phyloP scores from a whole-genome alignment of 2,329 filamentous ascomycete genomes.

The Tolypocladium tropicale region DNA sequence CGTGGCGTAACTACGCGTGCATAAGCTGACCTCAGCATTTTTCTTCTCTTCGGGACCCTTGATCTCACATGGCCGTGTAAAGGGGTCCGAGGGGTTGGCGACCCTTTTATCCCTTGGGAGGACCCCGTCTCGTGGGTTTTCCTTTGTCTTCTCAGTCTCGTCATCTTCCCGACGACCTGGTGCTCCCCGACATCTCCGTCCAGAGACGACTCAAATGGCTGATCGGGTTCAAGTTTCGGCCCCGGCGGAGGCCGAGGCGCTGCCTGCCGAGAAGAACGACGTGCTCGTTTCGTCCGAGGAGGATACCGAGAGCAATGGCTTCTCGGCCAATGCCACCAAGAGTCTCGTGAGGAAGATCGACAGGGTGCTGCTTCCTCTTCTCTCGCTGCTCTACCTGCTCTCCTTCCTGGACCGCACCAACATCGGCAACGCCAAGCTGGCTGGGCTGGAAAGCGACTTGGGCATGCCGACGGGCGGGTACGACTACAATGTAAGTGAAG shows the following conservation, averaged over 20 bases:
- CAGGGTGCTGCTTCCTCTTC: constrained; percentile 4
- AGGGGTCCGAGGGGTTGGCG: neutral
- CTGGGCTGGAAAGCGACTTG: neutral
- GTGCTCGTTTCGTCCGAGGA: neutral
- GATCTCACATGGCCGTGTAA: neutral
- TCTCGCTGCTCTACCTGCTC: constrained; percentile 45
- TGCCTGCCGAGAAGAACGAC: neutral
- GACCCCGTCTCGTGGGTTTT: neutral
- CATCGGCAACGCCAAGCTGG: constrained; percentile 37
- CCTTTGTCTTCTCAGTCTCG: neutral
- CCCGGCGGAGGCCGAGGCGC: neutral
- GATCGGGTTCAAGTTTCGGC: neutral
- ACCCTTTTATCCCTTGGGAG: neutral
- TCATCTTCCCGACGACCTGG: neutral
- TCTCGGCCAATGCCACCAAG: neutral
- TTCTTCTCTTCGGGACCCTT: neutral
- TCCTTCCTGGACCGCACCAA: constrained; percentile 32
- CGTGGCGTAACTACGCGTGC: neutral
- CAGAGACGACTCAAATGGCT: neutral
- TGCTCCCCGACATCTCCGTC: too few relatives aligned
- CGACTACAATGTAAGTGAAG: neutral
- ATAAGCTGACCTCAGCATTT: neutral
- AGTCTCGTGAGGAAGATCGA: neutral
- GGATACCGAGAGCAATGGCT: neutral
- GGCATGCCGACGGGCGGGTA: neutral